These are phyloP conservation scores for Zygotorulaspora mrakii DNA, from an alignment of 1,139 yeast genomes.

Conservation along the genomic window DNA sequence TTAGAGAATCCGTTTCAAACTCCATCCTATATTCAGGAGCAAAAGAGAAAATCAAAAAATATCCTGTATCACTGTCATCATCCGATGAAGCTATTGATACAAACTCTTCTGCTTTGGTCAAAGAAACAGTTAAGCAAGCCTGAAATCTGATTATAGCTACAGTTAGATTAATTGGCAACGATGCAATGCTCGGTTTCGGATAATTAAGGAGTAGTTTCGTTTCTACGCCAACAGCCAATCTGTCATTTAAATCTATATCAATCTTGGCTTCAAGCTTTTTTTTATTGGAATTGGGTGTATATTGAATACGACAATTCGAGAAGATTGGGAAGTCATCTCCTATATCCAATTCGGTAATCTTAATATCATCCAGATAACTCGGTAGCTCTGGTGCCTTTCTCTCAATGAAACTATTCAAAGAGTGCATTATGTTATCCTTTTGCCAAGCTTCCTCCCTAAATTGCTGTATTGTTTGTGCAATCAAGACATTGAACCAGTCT, in stretches of 20 bases:
- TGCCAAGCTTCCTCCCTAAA: constrained; percentile 80
- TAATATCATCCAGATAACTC: constrained; percentile 72
- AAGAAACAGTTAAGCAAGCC: constrained; percentile 83
- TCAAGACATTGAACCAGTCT: constrained; percentile 93
- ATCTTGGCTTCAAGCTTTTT: constrained; percentile 78
- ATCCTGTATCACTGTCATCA: constrained; percentile 36
- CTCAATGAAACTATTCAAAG: constrained; percentile 53
- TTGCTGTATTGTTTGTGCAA: constrained; percentile 88
- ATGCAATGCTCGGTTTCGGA: constrained; percentile 82
- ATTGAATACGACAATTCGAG: constrained; percentile 82
- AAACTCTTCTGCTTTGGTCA: constrained; percentile 40
- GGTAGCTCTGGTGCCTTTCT: constrained; percentile 49
- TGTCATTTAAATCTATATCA: constrained; percentile 88
- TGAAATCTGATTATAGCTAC: constrained; percentile 89
- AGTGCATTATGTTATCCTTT: constrained; percentile 78
- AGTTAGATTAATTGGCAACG: constrained; percentile 74
- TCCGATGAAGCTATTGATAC: constrained; percentile 42
- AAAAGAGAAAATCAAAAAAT: constrained; percentile 77
- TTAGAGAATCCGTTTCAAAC: constrained; percentile 76
- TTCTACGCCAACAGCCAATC: constrained; percentile 83
- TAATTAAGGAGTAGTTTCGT: constrained; percentile 77
- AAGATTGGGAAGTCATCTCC: constrained; percentile 96
- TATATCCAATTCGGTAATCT: constrained; percentile 81
- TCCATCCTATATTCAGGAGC: constrained; percentile 88
- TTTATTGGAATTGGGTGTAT: constrained; percentile 41